phyloP scores from a whole-genome alignment of 306 rosid species.

The Quercus cerris region DNA sequence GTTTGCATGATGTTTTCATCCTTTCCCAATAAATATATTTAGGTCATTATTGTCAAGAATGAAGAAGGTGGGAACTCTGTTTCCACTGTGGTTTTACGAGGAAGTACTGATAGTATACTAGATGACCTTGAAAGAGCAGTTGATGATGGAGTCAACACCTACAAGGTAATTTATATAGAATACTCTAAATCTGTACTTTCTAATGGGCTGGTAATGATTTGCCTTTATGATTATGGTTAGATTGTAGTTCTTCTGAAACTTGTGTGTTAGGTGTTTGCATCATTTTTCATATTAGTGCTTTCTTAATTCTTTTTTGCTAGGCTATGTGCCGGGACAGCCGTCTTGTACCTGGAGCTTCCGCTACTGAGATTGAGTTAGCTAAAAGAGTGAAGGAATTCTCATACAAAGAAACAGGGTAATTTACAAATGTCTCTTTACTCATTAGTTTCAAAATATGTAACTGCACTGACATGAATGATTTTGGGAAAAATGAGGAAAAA shows the following conservation, averaged over 20 bases:
- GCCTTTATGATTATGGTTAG: background rate
- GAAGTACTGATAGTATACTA: conserved; percentile 81
- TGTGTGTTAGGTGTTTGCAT: background rate
- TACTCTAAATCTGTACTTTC: background rate
- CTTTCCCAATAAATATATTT: background rate
- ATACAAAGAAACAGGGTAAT: conserved; percentile 83
- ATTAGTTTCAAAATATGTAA: background rate
- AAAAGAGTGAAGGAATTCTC: conserved; percentile 83
- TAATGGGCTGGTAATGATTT: background rate
- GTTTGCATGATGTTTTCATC: background rate
- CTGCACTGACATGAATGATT: background rate
- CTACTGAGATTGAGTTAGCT: conserved; percentile 94
- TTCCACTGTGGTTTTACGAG: conserved; percentile 70
- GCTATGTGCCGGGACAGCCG: conserved; percentile 98
- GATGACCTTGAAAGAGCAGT: conserved; percentile 96
- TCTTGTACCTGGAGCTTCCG: conserved; percentile 85
- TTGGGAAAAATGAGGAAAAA: background rate
- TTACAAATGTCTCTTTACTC: background rate
- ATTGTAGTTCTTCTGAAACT: background rate
- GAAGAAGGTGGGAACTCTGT: conserved; percentile 91
- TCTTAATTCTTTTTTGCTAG: conserved; percentile 33
- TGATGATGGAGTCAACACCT: conserved; percentile 91
- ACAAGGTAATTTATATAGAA: conserved; percentile 53
- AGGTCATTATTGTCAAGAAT: conserved; percentile 72
- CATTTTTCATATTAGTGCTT: conserved; percentile 7